A percentile compares a stretch with the other conserved stretches of the same genome.
Conservation (phyloP, 306 rosid species). For the Lathyrus aphaca region DNA sequence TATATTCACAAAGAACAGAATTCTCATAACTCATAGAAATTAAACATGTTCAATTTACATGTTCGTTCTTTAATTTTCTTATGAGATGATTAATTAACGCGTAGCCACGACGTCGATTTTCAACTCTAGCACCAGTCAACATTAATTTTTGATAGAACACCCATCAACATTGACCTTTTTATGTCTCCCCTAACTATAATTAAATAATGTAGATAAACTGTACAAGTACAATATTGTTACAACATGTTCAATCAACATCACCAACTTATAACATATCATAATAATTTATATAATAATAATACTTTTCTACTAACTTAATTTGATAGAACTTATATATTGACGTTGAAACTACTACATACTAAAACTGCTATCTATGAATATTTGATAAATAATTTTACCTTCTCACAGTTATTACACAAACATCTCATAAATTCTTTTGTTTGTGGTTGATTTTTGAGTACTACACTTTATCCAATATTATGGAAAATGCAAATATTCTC, state of each 20-base stretch:
- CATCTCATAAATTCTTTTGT: background rate
- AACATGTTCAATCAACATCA: constrained; percentile 1
- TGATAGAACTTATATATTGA: background rate
- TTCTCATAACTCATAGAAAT: too few species aligned
- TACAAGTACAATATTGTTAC: background rate
- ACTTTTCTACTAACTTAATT: background rate
- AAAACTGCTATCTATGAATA: background rate
- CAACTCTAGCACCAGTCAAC: background rate
- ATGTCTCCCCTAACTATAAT: background rate
- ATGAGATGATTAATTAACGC: too few species aligned
- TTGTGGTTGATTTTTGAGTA: background rate
- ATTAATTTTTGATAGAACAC: background rate
- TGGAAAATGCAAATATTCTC: background rate
- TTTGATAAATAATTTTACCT: background rate
- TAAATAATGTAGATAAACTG: background rate
- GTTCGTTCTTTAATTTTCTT: background rate
- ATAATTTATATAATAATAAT: background rate
- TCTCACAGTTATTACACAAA: background rate
- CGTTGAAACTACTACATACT: background rate
- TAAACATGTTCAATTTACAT: background rate
- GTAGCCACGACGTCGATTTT: too few species aligned
- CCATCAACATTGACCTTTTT: constrained; percentile 8
- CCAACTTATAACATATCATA: background rate
- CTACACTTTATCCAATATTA: background rate
- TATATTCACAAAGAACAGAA: too few species aligned